Conservation (phyloP, 768 basidiomycete genomes). For the Tulasnella sp. region DNA sequence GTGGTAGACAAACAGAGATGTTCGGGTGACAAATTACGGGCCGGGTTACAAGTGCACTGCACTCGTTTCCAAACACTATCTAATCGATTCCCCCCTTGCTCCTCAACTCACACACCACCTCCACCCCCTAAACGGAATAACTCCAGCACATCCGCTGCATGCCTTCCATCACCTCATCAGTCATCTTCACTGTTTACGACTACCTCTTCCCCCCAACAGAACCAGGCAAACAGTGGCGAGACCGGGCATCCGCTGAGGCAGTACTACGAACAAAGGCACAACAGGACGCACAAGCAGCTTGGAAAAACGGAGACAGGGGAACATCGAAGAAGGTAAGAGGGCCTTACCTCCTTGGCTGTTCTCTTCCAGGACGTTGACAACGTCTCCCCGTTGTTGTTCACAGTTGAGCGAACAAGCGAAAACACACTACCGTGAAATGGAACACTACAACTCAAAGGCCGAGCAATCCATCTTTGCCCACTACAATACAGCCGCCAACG, state of each 20-base stretch:
- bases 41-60: background rate
- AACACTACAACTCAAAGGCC: slow-evolving; percentile 11
- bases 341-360: background rate
- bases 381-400: too few species aligned
- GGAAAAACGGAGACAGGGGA: background rate
- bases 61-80: background rate
- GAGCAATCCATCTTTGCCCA: background rate
- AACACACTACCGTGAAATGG: background rate
- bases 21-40: background rate
- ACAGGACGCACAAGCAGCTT: background rate
- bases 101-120: background rate
- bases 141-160: background rate
- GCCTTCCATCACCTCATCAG: background rate
- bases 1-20: background rate
- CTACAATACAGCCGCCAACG: background rate
- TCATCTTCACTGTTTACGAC: background rate
- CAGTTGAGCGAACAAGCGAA: background rate
- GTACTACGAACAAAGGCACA: background rate
- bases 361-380: background rate
- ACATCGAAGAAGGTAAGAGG: background rate
- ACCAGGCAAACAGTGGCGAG: background rate
- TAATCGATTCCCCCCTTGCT: background rate
- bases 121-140: background rate
- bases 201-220: background rate
- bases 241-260: background rate